phyloP scores from a whole-genome alignment of 495 filamentous ascomycete species.

The Rhizodiscina lignyota region DNA sequence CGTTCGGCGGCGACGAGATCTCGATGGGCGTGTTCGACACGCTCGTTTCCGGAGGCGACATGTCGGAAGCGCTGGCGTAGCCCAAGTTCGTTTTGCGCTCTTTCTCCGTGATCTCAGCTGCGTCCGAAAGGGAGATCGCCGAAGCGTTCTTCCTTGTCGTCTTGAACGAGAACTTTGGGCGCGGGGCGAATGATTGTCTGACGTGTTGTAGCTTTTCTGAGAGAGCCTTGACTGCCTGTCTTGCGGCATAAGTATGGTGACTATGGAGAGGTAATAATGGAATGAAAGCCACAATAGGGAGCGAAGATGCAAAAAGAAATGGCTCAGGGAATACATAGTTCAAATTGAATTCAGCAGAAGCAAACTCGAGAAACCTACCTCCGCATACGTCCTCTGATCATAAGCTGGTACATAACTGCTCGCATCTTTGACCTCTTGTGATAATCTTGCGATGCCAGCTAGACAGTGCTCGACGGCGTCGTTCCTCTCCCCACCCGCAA shows the following conservation, averaged over 20 bases:
- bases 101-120: constrained; percentile 31
- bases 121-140: constrained; percentile 39
- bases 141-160: constrained; percentile 37
- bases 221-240: constrained; percentile 50
- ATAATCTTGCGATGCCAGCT: constrained; percentile 46
- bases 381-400: constrained; percentile 58
- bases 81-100: too few relatives aligned
- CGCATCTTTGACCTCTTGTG: constrained; percentile 51
- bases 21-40: constrained; percentile 39
- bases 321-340: background rate
- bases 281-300: too few relatives aligned
- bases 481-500: constrained; percentile 26
- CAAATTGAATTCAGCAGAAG: constrained; percentile 4
- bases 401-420: constrained; percentile 55
- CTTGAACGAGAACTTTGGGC: constrained; percentile 60
- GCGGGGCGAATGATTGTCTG: constrained; percentile 40
- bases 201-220: constrained; percentile 45
- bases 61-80: too few relatives aligned
- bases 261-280: too few relatives aligned
- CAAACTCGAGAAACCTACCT: too few relatives aligned
- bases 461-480: constrained; percentile 53
- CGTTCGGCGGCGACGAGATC: constrained; percentile 28
- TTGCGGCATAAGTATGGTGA: too few relatives aligned
- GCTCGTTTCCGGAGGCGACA: too few relatives aligned
- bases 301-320: constrained; percentile 3